Percentiles rank a stretch among this genome's conserved stretches.
These are phyloP conservation scores for Mangifera indica DNA, from an alignment of 345 rosid genomes.

Conservation along the genomic window DNA sequence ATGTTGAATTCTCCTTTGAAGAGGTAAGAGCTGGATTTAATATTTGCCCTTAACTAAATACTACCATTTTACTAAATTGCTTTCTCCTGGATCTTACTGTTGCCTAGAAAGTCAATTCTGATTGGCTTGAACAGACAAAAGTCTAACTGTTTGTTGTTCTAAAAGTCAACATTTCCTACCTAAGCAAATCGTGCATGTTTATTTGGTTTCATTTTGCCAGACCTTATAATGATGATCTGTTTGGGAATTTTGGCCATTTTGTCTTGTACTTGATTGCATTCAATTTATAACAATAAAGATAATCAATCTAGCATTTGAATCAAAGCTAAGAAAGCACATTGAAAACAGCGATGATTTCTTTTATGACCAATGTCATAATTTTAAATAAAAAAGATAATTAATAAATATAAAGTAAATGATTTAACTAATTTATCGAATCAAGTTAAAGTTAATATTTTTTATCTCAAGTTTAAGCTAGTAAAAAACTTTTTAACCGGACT, in stretches of 20 bases:
- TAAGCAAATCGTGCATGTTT: background rate
- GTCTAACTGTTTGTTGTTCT: background rate
- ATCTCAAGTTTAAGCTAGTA: too few relatives aligned
- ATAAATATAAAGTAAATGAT: too few relatives aligned
- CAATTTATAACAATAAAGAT: too few relatives aligned
- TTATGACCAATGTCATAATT: background rate
- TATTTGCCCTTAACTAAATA: slow-evolving; percentile 5
- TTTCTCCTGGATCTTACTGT: background rate
- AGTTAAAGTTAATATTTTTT: too few relatives aligned
- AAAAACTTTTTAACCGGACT: too few relatives aligned
- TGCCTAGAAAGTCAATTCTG: background rate
- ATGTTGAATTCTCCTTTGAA: slow-evolving; percentile 44
- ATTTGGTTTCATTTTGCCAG: background rate
- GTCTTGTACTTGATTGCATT: background rate
- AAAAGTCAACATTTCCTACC: too few relatives aligned
- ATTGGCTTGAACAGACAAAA: slow-evolving; percentile 8
- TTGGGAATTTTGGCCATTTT: background rate
- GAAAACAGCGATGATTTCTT: background rate
- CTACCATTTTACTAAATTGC: background rate
- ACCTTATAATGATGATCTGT: background rate
- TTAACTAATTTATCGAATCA: too few relatives aligned
- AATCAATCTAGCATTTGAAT: background rate
- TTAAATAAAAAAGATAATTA: too few relatives aligned
- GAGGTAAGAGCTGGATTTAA: slow-evolving; percentile 43
- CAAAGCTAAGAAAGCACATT: slow-evolving; percentile 1